These are phyloP conservation scores for Apophysomyces ossiformis DNA, from an alignment of 371 early-diverging fungal species.

Conservation along the genomic window DNA sequence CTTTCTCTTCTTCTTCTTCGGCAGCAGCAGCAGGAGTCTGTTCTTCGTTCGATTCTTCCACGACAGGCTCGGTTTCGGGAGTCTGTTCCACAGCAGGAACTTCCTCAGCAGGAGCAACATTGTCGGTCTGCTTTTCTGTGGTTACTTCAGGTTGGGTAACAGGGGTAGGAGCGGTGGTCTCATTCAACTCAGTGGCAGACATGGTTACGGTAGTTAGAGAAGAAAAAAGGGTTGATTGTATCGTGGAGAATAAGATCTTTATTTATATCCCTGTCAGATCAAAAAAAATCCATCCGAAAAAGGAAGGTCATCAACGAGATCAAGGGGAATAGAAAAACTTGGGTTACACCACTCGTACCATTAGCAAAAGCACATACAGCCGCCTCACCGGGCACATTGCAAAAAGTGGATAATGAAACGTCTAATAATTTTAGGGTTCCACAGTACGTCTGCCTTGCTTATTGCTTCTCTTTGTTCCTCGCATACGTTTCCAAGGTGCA, in stretches of 20 bases:
- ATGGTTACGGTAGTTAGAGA: neutral
- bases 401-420: neutral
- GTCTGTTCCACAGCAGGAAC: neutral
- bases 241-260: conserved; percentile 8
- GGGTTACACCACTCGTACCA: conserved; percentile 10
- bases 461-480: neutral
- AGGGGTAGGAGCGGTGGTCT: neutral
- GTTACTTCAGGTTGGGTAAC: conserved; percentile 8
- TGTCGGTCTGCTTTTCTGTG: neutral
- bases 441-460: neutral
- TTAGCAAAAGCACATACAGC: neutral
- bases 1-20: neutral
- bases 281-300: conserved; percentile 1
- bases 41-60: neutral
- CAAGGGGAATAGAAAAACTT: conserved; percentile 4
- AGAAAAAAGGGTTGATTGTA: neutral
- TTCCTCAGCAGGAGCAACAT: neutral
- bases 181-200: conserved; percentile 3
- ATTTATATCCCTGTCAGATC: conserved; percentile 12
- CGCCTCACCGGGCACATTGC: neutral
- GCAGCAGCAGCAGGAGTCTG: neutral
- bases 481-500: too few relatives aligned
- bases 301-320: conserved; percentile 6
- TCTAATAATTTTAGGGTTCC: neutral
- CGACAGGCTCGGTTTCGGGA: conserved; percentile 2